Base-by-base conservation (phyloP, 1,284 basidiomycete species). In the Leucoagaricus sp. region DNA sequence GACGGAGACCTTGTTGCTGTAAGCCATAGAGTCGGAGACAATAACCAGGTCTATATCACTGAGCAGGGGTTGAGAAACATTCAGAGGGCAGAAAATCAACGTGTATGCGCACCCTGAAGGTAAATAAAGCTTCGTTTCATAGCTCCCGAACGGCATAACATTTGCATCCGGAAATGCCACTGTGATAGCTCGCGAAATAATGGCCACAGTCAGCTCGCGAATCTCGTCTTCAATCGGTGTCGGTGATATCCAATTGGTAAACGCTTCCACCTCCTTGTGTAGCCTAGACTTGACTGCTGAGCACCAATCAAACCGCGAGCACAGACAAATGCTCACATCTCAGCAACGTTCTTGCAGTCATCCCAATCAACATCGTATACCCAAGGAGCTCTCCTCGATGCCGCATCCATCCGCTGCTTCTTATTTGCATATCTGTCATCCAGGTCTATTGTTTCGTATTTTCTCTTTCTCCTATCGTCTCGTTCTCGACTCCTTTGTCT, bases 51-150 rank as follows among this genome's bases (percentile, higher is more conserved):
- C 90, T 58, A 92, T 91, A 65, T 91, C 89, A 42, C 89, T 89
- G 61, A 38, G 52, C 49, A 38, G 15, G 23, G 34, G 42, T 52
- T 34, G 15, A 62, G 41, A 48, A 44, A 44, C 33, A 25, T 41
- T 49, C 51, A 41, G 25, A 34, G 42, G 31, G 36, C 51, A 33
- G 17, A 21, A 44, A 34, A 47, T 38, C 38, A 13, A 40, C 2
- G 33, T 36, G 19, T 52, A 48, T n/a, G 76, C 88, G 66, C 69
- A 96, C 94, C 95, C 96, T 60, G 85, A 80, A 1, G 96, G 96
- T 12, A 99, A 81, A 71, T 99, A 99, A 25, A 99, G 77, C 67
- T 94, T 93, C 9, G 96, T 99, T 67, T 92, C 89, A 69, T 91
- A 97, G 65, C 91, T 94, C 15, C 96, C 96, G 70, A 99, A 99